Evolutionary conservation across 768 basidiomycete genomes (phyloP).

Genomic region (Kwoniella dendrophila): DNA sequence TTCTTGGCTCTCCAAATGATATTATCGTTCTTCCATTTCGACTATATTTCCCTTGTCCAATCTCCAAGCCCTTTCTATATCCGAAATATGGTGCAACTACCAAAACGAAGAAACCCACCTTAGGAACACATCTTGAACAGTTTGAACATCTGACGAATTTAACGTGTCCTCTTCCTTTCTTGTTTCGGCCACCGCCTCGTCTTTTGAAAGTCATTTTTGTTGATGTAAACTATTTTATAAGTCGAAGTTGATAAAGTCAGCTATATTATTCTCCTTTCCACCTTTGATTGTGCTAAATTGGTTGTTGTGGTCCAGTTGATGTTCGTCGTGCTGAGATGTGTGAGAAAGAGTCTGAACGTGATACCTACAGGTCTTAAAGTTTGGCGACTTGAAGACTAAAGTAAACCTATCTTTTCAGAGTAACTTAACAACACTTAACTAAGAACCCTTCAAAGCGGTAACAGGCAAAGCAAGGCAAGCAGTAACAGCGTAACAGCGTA

Average conservation of each 20-base stretch:
- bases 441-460: constrained; percentile 12
- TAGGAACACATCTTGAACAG: constrained; percentile 95
- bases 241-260: background rate
- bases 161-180: constrained; percentile 97
- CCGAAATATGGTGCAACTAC: background rate
- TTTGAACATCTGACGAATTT: constrained; percentile 95
- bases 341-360: background rate
- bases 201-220: constrained; percentile 89
- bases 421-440: background rate
- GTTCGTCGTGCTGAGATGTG: background rate
- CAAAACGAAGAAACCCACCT: constrained; percentile 47
- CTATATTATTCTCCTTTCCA: background rate
- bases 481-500: background rate
- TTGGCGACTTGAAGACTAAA: constrained; percentile 21
- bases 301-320: background rate
- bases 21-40: background rate
- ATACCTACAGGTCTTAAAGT: constrained; percentile 25
- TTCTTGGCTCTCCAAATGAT: too few species aligned
- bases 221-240: constrained; percentile 2
- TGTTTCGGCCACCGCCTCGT: constrained; percentile 99
- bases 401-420: background rate
- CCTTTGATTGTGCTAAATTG: background rate
- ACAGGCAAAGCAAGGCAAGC: too few species aligned
- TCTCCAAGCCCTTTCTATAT: background rate
- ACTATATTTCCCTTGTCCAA: background rate